Conservation (phyloP, 73 alveolate species). For the Paramecium sexaurelia region DNA sequence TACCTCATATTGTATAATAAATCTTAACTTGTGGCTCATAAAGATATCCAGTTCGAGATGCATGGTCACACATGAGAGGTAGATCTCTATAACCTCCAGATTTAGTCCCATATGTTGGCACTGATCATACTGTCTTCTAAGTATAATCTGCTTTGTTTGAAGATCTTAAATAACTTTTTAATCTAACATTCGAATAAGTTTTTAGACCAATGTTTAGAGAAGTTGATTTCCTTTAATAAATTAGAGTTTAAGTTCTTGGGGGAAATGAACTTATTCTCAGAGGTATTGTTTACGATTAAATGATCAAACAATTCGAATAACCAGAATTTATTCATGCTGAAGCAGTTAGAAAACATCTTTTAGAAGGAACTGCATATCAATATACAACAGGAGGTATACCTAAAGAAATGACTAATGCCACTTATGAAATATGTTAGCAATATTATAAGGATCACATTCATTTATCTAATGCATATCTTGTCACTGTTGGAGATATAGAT, state of each 20-base stretch:
- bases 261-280: background rate
- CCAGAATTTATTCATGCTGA: background rate
- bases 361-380: background rate
- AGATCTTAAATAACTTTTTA: background rate
- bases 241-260: background rate
- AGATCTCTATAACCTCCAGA: background rate
- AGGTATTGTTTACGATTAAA: background rate
- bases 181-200: background rate
- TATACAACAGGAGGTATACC: slow-evolving; percentile 8
- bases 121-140: background rate
- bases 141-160: background rate
- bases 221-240: background rate
- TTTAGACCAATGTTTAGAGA: background rate
- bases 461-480: slow-evolving; percentile 1
- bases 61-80: background rate
- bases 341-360: background rate
- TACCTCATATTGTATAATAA: background rate
- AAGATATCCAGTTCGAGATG: background rate
- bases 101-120: background rate
- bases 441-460: background rate
- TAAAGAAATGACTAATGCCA: background rate
- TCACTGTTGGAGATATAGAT: slow-evolving; percentile 6
- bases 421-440: background rate
- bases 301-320: background rate
- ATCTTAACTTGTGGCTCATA: background rate